Evolutionary conservation across 1,284 basidiomycete species (phyloP).

Genomic region (Polyporus tsugae): DNA sequence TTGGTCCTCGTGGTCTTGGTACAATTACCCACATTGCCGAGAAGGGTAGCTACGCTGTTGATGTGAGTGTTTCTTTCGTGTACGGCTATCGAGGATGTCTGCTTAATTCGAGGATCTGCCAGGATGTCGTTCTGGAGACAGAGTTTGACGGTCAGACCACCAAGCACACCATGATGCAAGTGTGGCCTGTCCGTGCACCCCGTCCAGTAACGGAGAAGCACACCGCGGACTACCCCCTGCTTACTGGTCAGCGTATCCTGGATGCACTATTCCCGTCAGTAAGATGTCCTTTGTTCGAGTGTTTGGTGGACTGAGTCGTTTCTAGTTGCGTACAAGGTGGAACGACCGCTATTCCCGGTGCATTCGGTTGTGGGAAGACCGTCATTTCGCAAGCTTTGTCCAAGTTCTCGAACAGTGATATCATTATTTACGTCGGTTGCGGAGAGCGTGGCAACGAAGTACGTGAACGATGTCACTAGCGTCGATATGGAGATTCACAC

Average conservation of each 20-base stretch:
- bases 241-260: conserved; percentile 97
- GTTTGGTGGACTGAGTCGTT: conserved; percentile 10
- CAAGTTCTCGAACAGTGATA: conserved; percentile 99
- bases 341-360: conserved; percentile 98
- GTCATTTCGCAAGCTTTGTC: conserved; percentile 98
- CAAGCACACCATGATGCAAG: conserved; percentile 95
- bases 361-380: conserved; percentile 98
- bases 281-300: conserved; percentile 37
- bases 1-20: conserved; percentile 92
- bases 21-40: conserved; percentile 95
- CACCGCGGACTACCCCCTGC: conserved; percentile 90
- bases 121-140: conserved; percentile 97
- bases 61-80: conserved; percentile 60
- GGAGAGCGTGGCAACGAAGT: conserved; percentile 93
- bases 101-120: conserved; percentile 17
- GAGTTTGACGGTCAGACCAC: conserved; percentile 97
- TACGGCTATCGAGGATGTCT: neutral
- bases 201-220: conserved; percentile 95
- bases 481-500: neutral
- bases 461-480: conserved; percentile 31
- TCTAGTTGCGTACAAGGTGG: conserved; percentile 95
- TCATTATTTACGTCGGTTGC: conserved; percentile 99
- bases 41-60: conserved; percentile 93
- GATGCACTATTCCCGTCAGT: conserved; percentile 93
- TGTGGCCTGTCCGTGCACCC: conserved; percentile 99